Base-by-base conservation (phyloP, 2,329 filamentous ascomycete genomes). In the Aspergillus proliferans region DNA sequence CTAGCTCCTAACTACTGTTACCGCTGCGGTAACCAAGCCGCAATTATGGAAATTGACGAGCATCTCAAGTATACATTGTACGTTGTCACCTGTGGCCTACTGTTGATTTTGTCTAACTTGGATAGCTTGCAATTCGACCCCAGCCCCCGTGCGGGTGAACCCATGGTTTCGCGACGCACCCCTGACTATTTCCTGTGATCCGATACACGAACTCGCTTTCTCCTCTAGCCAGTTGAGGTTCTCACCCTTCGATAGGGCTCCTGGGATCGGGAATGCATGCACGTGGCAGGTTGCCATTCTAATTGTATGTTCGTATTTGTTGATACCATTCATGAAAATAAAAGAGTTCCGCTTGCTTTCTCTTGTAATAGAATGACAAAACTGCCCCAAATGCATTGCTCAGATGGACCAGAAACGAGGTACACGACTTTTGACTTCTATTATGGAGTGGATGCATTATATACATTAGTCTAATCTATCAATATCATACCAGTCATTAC, bases 1-100 rank as follows among this genome's bases (percentile, higher is more conserved):
- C 36, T 52, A 78, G 87, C 87, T 47, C 87, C 87, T 55, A 91
- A 91, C 71, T 97, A 97, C 79, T 97, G 92, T 77, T 96, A 97
- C 79, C 84, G 93, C 71, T 98, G 93, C 68, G 93, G 93, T 67
- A 98, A 98, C 74, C 93, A 97, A 74, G 93, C 93, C 49, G 93
- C 93, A n/a, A 97, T 98, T 71, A 98, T 98, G 93, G 93, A 97
- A 75, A 98, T 98, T 71, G 93, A 97, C 59, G 93, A 98, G 76
- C 91, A 97, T 71, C 77, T 98, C 68, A 97, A 98, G 79, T 98
- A 97, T 75, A 97, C 93, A 66, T 97, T 98, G 92, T 96, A 81
- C 73, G 90, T 84, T 28, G 28, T 42, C n/a, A 28, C 34, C 4
- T 10, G 8, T 5, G 22, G 18, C 6, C 38, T 21, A 21, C 4